Conservation (phyloP, 2,329 filamentous ascomycete species). For the Trichophyton equinum region DNA sequence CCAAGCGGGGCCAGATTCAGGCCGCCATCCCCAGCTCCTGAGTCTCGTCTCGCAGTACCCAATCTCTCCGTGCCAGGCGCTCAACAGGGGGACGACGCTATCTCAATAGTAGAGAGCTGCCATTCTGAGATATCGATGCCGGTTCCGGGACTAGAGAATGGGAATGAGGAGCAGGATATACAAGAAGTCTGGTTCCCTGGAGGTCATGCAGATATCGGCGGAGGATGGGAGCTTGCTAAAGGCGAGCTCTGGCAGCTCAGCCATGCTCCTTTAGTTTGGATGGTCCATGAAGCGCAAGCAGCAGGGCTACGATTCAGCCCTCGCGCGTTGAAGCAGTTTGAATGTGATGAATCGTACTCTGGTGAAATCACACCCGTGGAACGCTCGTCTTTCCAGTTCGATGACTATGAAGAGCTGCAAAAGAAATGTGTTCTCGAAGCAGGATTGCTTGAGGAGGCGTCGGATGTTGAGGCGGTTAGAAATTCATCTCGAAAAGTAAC, state of each 20-base stretch:
- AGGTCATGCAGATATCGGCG: constrained; percentile 43
- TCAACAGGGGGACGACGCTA: neutral
- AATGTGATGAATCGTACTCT: constrained; percentile 42
- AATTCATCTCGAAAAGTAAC: constrained; percentile 4
- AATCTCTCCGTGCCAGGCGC: neutral
- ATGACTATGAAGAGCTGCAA: neutral
- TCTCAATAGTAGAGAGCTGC: constrained; percentile 3
- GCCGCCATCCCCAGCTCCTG: neutral
- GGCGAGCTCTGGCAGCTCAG: constrained; percentile 29
- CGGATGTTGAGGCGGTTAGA: neutral
- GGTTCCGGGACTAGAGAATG: neutral
- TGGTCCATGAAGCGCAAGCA: constrained; percentile 41
- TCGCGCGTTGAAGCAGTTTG: constrained; percentile 53
- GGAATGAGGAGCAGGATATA: constrained; percentile 30
- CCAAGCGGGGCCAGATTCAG: neutral
- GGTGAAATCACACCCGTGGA: constrained; percentile 27
- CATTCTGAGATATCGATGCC: neutral
- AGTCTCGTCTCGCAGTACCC: neutral
- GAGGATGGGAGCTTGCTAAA: constrained; percentile 36
- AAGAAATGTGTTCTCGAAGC: neutral
- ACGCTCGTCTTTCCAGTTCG: constrained; percentile 8
- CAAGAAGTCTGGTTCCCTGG: constrained; percentile 46
- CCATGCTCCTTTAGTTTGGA: constrained; percentile 42
- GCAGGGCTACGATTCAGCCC: constrained; percentile 61
- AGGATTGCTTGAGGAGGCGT: neutral